Evolutionary conservation across 2,329 filamentous ascomycete genomes (phyloP), one percentile per base, ranked within the genome.

Genomic region (Arthrobotrys megalospora): DNA sequence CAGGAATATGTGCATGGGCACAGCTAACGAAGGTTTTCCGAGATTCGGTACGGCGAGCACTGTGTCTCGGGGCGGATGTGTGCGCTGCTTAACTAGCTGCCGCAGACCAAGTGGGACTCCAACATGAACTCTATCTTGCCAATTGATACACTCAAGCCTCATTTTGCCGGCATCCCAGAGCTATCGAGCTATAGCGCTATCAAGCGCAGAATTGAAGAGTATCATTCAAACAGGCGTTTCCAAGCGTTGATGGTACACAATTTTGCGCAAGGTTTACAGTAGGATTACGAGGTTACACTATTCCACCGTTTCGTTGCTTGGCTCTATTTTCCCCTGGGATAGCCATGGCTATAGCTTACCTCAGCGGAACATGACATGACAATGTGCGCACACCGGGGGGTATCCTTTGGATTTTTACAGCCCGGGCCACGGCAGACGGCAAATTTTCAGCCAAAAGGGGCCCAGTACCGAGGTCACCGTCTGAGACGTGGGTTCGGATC

Each of bases 241-340:
- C 24, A 28, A 16, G 19, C 14, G 28, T 36, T 45, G 19, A 28
- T 38, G 24, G 21, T 12, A 21, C 19, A 5, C 7, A 14, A 34
- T 21, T 28, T 47, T 41, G n/a, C 32, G 48, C 65, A 69, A 11
- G 71, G 64, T 66, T 60, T 41, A 45, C 50, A 34, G 65, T 76
- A 65, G 64, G 41, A 76, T 76, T 58, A 53, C 50, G 58, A 68
- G 72, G 72, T 76, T 76, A 69, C 72, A 69, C 65, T 36, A 58
- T 65, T 65, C 45, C 43, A 62, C 21, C 21, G 55, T 36, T 52
- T 47, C 12, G 28, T 60, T n/a, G 53, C 67, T 60, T 43, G 53
- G 67, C 28, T 60, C 7, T 19, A 19, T 41, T 41, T 60, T 10
- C 24, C 24, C 60, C 68, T 52, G 38, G 68, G 68, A 63, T 28